Evolutionary conservation across 2,329 filamentous ascomycete species (phyloP).

Genomic region (Clonostachys rhizophaga): DNA sequence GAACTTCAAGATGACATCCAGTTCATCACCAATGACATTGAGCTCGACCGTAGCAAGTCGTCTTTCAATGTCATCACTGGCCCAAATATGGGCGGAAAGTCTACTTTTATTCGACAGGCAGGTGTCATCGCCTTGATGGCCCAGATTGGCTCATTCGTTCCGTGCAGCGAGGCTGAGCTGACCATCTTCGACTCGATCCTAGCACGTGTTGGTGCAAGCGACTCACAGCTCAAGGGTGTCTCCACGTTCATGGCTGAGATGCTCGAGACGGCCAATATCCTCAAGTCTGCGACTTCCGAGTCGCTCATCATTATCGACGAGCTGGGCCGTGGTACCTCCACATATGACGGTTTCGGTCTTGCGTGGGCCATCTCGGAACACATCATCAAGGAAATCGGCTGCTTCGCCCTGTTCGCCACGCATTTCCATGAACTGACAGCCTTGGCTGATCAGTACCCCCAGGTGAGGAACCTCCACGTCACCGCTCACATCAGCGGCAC

Average conservation of each 20-base stretch:
- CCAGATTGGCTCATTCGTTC: conserved; percentile 94
- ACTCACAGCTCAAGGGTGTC: conserved; percentile 95
- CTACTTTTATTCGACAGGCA: conserved; percentile 95
- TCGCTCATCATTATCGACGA: conserved; percentile 99
- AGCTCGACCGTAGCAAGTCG: conserved; percentile 70
- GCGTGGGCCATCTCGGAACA: conserved; percentile 99
- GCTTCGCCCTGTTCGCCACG: conserved; percentile 92
- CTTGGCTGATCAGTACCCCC: conserved; percentile 77
- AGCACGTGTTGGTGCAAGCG: conserved; percentile 89
- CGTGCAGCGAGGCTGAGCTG: conserved; percentile 82
- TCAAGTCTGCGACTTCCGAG: conserved; percentile 92
- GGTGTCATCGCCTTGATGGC: conserved; percentile 97
- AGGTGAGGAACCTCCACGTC: conserved; percentile 91
- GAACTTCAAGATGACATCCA: conserved; percentile 98
- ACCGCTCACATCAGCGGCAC: conserved; percentile 79
- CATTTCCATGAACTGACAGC: conserved; percentile 98
- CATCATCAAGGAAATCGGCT: conserved; percentile 91
- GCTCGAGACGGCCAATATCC: conserved; percentile 97
- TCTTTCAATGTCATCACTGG: conserved; percentile 96
- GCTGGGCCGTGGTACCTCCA: conserved; percentile 91
- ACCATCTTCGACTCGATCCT: conserved; percentile 97
- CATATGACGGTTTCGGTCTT: conserved; percentile 97
- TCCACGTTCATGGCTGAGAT: conserved; percentile 99
- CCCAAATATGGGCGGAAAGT: conserved; percentile 99
- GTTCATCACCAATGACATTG: conserved; percentile 97